A percentile compares a stretch with the other conserved stretches of the same genome.
phyloP scores from a whole-genome alignment of 768 basidiomycete species.

The Cytidiella melzeri region DNA sequence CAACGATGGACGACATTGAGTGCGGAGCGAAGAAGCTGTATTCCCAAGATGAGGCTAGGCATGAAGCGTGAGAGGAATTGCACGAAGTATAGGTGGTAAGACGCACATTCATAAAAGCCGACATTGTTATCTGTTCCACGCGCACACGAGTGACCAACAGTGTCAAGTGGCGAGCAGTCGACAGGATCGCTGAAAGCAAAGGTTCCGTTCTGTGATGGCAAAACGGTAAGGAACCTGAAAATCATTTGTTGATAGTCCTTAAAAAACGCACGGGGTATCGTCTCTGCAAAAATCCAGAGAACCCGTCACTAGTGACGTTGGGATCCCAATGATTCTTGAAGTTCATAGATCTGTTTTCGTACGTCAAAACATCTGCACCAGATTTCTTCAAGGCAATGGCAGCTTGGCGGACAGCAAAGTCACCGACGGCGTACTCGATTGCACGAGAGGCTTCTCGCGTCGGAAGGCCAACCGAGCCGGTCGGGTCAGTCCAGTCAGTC shows the following conservation, averaged over 20 bases:
- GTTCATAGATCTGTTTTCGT: slow-evolving; percentile 46
- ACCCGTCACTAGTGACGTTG: slow-evolving; percentile 39
- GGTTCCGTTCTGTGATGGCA: slow-evolving; percentile 36
- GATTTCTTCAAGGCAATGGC: slow-evolving; percentile 35
- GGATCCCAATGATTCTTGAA: slow-evolving; percentile 47
- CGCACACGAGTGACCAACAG: slow-evolving; percentile 40
- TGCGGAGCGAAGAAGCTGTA: slow-evolving; percentile 49
- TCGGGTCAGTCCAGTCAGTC: slow-evolving; percentile 43
- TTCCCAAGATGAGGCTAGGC: slow-evolving; percentile 46
- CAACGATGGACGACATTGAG: slow-evolving; percentile 40
- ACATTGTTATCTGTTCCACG: slow-evolving; percentile 44
- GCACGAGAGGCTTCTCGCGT: slow-evolving; percentile 47
- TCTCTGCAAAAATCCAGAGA: slow-evolving; percentile 41
- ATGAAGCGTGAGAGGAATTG: background rate
- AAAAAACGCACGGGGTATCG: slow-evolving; percentile 32
- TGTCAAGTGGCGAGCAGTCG: slow-evolving; percentile 45
- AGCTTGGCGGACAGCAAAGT: slow-evolving; percentile 50
- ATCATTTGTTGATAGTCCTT: background rate
- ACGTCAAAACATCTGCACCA: slow-evolving; percentile 32
- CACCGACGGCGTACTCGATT: slow-evolving; percentile 44
- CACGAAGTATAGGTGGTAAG: background rate
- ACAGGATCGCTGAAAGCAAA: slow-evolving; percentile 45
- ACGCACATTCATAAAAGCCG: slow-evolving; percentile 47
- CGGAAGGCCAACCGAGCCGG: slow-evolving; percentile 39
- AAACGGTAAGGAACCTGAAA: background rate